phyloP scores from a whole-genome alignment of 2,329 filamentous ascomycete genomes.

The Metarhizium robertsii region DNA sequence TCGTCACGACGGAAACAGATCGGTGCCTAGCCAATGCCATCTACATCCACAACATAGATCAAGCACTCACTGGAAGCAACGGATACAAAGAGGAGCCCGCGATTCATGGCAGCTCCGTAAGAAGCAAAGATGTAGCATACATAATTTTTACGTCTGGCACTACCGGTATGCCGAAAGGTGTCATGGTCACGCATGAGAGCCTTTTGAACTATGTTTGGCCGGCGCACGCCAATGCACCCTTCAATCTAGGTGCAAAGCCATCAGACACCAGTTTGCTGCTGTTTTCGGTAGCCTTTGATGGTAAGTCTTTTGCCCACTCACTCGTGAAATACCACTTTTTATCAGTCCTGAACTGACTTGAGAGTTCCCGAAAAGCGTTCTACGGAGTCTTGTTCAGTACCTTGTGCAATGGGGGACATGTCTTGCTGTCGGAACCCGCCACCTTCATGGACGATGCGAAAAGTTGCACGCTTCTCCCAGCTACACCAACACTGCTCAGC shows the following conservation, averaged over 20 bases:
- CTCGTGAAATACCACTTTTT: background rate
- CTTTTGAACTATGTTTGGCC: background rate
- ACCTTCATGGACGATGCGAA: conserved; percentile 3
- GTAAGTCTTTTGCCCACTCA: conserved; percentile 6
- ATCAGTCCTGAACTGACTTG: background rate
- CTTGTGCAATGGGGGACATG: conserved; percentile 2
- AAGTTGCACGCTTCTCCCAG: conserved; percentile 2
- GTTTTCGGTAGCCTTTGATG: conserved; percentile 18
- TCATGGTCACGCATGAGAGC: conserved; percentile 19
- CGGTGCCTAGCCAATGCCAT: too few relatives aligned
- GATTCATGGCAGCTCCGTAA: conserved; percentile 18
- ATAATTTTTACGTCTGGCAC: conserved; percentile 13
- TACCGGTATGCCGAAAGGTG: conserved; percentile 35
- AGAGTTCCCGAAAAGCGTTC: conserved; percentile 5
- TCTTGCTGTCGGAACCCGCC: background rate
- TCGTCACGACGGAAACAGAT: background rate
- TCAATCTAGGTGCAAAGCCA: background rate
- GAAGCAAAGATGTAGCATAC: conserved; percentile 30
- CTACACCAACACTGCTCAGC: conserved; percentile 10
- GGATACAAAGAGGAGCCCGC: too few relatives aligned
- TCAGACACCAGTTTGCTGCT: conserved; percentile 11
- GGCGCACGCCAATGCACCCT: too few relatives aligned
- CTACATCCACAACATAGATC: too few relatives aligned
- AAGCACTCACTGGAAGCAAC: too few relatives aligned
- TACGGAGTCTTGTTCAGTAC: conserved; percentile 6